Percentiles rank a stretch among this genome's conserved stretches.
These are phyloP conservation scores for Solanum ossicruentum DNA, from an alignment of 257 asterid species.

Conservation along the genomic window DNA sequence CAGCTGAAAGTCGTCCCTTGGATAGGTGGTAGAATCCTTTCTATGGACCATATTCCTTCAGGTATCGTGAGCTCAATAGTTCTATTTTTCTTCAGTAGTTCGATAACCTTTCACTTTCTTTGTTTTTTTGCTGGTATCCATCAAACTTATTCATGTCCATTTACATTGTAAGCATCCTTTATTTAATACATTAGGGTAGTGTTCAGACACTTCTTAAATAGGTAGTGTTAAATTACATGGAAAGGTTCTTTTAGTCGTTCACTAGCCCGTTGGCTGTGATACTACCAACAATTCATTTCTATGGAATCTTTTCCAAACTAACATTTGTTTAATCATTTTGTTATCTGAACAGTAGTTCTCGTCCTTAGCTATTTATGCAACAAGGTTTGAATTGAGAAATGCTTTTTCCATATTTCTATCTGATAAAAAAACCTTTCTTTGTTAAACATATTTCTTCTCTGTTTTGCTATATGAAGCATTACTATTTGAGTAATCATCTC, in stretches of 20 bases:
- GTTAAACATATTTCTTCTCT: not conserved
- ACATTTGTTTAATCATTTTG: not conserved
- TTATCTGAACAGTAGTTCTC: not conserved
- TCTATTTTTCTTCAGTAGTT: not conserved
- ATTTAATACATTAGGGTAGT: not conserved
- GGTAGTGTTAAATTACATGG: not conserved
- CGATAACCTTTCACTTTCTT: not conserved
- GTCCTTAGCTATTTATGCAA: not conserved
- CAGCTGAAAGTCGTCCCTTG: slow-evolving; percentile 78
- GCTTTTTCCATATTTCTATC: not conserved
- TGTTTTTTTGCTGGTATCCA: not conserved
- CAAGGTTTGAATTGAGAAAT: not conserved
- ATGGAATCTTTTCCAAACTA: not conserved
- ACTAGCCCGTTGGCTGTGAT: not conserved
- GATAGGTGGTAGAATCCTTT: slow-evolving; percentile 94
- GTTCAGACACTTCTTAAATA: not conserved
- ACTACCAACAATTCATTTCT: not conserved
- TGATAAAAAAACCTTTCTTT: not conserved
- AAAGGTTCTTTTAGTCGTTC: not conserved
- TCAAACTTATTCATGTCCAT: not conserved
- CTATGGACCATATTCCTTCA: slow-evolving; percentile 89
- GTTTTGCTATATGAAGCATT: not conserved
- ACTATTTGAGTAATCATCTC: not conserved
- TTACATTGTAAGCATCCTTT: not conserved
- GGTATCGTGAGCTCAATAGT: slow-evolving; percentile 24